A percentile compares a stretch with the other conserved stretches of the same genome.
phyloP scores from a whole-genome alignment of 768 basidiomycete genomes.

The Boletus tomentosulus region DNA sequence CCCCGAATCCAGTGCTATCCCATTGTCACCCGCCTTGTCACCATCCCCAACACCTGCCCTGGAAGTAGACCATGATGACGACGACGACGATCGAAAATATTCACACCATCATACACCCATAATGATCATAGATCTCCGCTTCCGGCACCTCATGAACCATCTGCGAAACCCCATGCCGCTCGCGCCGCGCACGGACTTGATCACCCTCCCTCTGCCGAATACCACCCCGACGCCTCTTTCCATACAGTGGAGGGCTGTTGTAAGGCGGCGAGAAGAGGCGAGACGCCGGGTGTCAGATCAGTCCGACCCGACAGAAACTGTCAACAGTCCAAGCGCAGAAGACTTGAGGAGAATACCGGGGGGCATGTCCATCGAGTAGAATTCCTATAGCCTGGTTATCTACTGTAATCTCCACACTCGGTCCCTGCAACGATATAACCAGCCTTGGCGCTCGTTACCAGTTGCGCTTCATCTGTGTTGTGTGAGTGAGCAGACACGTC shows the following conservation, averaged over 20 bases:
- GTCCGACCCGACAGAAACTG: slow-evolving; percentile 17
- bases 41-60: slow-evolving; percentile 22
- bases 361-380: slow-evolving; percentile 25
- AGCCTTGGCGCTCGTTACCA: slow-evolving; percentile 34
- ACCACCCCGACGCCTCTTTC: slow-evolving; percentile 54
- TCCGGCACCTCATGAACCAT: slow-evolving; percentile 50
- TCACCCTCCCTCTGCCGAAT: slow-evolving; percentile 54
- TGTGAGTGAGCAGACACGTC: background rate
- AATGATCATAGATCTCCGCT: slow-evolving; percentile 62
- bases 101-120: slow-evolving; percentile 29
- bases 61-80: slow-evolving; percentile 18
- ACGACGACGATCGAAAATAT: slow-evolving; percentile 15
- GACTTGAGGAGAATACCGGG: slow-evolving; percentile 34
- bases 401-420: slow-evolving; percentile 16
- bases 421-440: slow-evolving; percentile 6
- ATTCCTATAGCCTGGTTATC: slow-evolving; percentile 11
- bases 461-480: slow-evolving; percentile 50
- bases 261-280: slow-evolving; percentile 45
- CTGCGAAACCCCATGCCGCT: slow-evolving; percentile 52
- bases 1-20: slow-evolving; percentile 36
- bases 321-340: slow-evolving; percentile 35
- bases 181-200: slow-evolving; percentile 23
- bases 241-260: slow-evolving; percentile 44
- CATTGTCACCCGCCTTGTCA: slow-evolving; percentile 22
- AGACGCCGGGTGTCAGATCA: slow-evolving; percentile 32